These are phyloP conservation scores for Porodaedalea pini DNA, from an alignment of 1,284 basidiomycete genomes.

Conservation along the genomic window DNA sequence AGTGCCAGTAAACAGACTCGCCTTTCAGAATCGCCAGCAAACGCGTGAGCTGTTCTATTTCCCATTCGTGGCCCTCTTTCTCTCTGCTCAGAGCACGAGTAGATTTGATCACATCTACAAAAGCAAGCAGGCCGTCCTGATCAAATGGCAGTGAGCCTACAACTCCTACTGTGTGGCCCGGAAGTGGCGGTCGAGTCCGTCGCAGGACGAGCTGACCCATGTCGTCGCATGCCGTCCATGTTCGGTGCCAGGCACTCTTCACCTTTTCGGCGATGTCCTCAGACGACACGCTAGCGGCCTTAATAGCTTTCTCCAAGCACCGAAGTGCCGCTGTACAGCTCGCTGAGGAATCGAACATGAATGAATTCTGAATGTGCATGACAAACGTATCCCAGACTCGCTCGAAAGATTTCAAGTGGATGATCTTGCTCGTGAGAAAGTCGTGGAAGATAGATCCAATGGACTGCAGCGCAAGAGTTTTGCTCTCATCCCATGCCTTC, in stretches of 20 bases:
- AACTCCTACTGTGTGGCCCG: slow-evolving; percentile 17
- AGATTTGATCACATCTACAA: slow-evolving; percentile 67
- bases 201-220: slow-evolving; percentile 57
- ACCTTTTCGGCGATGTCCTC: slow-evolving; percentile 43
- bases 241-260: slow-evolving; percentile 50
- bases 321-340: slow-evolving; percentile 79
- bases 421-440: slow-evolving; percentile 72
- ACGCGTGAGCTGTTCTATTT: slow-evolving; percentile 55
- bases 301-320: slow-evolving; percentile 76
- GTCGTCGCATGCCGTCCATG: slow-evolving; percentile 69
- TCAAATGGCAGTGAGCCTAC: slow-evolving; percentile 55
- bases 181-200: slow-evolving; percentile 25
- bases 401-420: slow-evolving; percentile 64
- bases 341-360: slow-evolving; percentile 61
- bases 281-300: slow-evolving; percentile 43
- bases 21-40: slow-evolving; percentile 80
- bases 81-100: slow-evolving; percentile 48
- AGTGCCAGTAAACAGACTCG: slow-evolving; percentile 31
- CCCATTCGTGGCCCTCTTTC: slow-evolving; percentile 58
- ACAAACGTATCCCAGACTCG: slow-evolving; percentile 75
- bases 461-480: slow-evolving; percentile 81
- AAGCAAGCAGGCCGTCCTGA: slow-evolving; percentile 83
- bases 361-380: slow-evolving; percentile 61
- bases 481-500: slow-evolving; percentile 80
- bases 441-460: slow-evolving; percentile 81